Percentiles rank a stretch among this genome's conserved stretches.
phyloP scores from a whole-genome alignment of 495 filamentous ascomycete genomes.

The Aspergillus biplanus region DNA sequence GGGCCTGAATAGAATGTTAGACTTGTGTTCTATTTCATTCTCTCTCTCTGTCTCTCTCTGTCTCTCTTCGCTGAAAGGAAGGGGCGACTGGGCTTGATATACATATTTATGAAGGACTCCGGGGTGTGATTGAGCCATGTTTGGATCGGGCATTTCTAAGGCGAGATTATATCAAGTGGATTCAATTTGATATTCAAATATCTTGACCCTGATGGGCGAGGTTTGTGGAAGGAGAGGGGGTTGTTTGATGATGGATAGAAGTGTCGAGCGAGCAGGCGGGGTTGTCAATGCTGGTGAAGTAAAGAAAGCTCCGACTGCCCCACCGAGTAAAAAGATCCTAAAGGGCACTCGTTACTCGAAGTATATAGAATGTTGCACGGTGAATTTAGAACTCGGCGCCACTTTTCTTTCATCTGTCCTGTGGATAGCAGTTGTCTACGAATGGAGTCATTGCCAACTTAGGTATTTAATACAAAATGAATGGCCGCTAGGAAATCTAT shows the following conservation, averaged over 20 bases:
- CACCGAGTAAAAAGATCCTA: neutral
- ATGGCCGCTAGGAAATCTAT: neutral
- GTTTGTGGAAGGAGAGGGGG: neutral
- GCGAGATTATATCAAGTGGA: neutral
- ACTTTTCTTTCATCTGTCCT: neutral
- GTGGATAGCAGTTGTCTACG: too few relatives aligned
- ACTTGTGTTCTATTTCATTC: neutral
- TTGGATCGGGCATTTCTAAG: neutral
- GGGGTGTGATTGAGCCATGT: constrained; percentile 27
- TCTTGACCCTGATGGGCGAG: neutral
- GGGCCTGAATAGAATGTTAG: constrained; percentile 41
- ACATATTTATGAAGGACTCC: constrained; percentile 49
- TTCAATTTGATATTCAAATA: neutral
- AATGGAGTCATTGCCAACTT: too few relatives aligned
- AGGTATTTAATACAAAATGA: too few relatives aligned
- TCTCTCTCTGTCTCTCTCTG: constrained; percentile 3
- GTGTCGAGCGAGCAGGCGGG: neutral
- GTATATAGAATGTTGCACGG: neutral
- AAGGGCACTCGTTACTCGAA: neutral
- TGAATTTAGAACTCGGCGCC: neutral
- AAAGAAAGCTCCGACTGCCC: neutral
- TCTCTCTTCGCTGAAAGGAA: neutral
- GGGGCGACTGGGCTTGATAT: constrained; percentile 12
- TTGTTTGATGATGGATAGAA: neutral
- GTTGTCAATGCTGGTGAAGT: constrained; percentile 5